Evolutionary conservation across 2,329 filamentous ascomycete species (phyloP).

Genomic region (Akanthomyces muscarius): DNA sequence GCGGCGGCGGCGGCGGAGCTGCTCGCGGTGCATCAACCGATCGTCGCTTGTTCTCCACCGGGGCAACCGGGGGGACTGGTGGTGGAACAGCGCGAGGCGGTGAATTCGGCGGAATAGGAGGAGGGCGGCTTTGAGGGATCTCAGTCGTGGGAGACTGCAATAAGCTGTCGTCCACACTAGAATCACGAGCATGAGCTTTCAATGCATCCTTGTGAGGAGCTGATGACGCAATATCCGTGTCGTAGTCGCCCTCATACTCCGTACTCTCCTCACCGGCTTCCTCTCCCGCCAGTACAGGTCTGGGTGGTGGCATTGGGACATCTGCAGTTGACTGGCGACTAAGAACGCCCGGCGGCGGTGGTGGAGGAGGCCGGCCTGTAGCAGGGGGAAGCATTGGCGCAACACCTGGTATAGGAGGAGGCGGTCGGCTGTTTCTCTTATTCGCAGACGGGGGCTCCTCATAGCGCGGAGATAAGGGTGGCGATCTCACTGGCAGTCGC

Average conservation of each 20-base stretch:
- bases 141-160: constrained; percentile 52
- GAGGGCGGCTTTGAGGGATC: constrained; percentile 44
- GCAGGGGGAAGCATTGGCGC: constrained; percentile 43
- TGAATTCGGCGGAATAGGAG: constrained; percentile 51
- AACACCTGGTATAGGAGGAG: constrained; percentile 57
- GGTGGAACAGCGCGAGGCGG: constrained; percentile 61
- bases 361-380: constrained; percentile 61
- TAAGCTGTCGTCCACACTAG: constrained; percentile 68
- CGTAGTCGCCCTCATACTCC: constrained; percentile 96
- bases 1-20: constrained; percentile 63
- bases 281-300: constrained; percentile 47
- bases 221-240: constrained; percentile 93
- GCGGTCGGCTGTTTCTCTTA: constrained; percentile 54
- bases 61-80: constrained; percentile 59
- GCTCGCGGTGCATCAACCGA: constrained; percentile 69
- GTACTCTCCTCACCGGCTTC: constrained; percentile 76
- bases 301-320: constrained; percentile 39
- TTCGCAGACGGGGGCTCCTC: constrained; percentile 38
- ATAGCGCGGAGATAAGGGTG: constrained; percentile 32
- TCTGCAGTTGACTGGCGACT: constrained; percentile 60
- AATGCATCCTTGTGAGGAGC: constrained; percentile 92
- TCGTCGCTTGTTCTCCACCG: constrained; percentile 49
- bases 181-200: constrained; percentile 73
- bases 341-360: constrained; percentile 55
- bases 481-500: constrained; percentile 27